Base-by-base conservation (phyloP, 2,329 filamentous ascomycete species). In the Verticillium zaregamsianum region DNA sequence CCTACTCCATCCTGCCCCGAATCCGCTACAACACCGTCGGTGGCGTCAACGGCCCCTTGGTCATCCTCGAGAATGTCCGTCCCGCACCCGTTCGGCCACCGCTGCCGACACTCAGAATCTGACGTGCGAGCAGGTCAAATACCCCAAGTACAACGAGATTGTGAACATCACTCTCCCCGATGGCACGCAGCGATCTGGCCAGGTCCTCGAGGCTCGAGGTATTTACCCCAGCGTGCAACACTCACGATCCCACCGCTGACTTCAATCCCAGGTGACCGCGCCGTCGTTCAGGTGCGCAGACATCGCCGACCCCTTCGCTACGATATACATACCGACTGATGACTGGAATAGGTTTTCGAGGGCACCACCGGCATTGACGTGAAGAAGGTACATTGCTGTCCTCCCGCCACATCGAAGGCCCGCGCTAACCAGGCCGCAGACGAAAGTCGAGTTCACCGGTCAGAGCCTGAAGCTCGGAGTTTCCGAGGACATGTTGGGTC, bases 401-500 rank as follows among this genome's bases (percentile, higher is more conserved):
- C 25, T 12, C 23, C 31, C 25, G 15, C 15, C 5, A n/a, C 12
- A 17, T n/a, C 12, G 14, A 17, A 31, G 12, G 7, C n/a, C 12
- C 12, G 59, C 55, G 59, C 63, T 65, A 63, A 65, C 61, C 37
- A 49, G 9, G 25, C n/a, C 15, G 68, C 72, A 95, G 93, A 97
- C 94, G 61, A 96, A 90, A 85, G 94, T 99, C 77, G 92, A 99
- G 77, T 98, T 99, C 78, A 96, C 91, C 35, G 95, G 95, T 64
- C 87, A 97, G 81, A 98, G 92, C 82, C 82, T 99, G 82, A 98
- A 98, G 86, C 90, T 99, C 59, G 95, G 95, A 78, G 95, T 99
- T 64, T 98, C 95, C 59, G 96, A 99, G 81, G 95, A 99, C 82
- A 99, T 99, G 95, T 81, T 99, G 79, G 95, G 95, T 68, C 94